Evolutionary conservation across 1,284 basidiomycete genomes (phyloP), one percentile per base, ranked within the genome.

Genomic region (Pisolithus thermaeus): DNA sequence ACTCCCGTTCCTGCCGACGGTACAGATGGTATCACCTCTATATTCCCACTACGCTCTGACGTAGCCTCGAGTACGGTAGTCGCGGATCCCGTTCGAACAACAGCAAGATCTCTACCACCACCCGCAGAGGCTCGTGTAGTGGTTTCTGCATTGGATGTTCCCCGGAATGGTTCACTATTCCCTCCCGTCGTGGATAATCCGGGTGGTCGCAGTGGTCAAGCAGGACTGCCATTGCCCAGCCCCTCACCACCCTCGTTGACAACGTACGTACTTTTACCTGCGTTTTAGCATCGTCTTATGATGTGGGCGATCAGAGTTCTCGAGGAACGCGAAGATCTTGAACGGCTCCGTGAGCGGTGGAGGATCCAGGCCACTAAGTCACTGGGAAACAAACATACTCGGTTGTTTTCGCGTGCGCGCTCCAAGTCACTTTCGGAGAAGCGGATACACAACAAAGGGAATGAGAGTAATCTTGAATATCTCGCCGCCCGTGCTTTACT

Each of bases 271-370:
- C 40, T 22, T 52, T 37, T 18, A 7, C 20, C 39, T 48, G 28
- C 40, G 36, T 25, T 52, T 50, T 46, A 40, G n/a, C 7, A 46
- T 42, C 22, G 7, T 51, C 27, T 11, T 7, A 30, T 55, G 1
- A 61, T 4, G 1, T 23, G 2, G 36, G 35, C 18, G 46, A 55
- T 16, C 50, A 89, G 87, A 59, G 85, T 88, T 22, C 68, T 90
- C 7, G 77, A 78, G 55, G 82, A 87, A 55, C 78, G 80, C 12
- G 70, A 78, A 51, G 70, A 71, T 48, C 73, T 89, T 12, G 75
- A 81, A 22, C 70, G 72, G 51, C 79, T 89, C 55, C 80, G 87
- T 22, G 73, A 76, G 47, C 69, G 73, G 53, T 90, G 87, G 87
- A 79, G 83, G 59, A 61, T 66, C 5, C 75, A 83, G 56, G 87